A percentile compares a stretch with the other conserved stretches of the same genome.
Evolutionary conservation across 176 grass and related monocot species (phyloP).

Genomic region (Stipa capillata): DNA sequence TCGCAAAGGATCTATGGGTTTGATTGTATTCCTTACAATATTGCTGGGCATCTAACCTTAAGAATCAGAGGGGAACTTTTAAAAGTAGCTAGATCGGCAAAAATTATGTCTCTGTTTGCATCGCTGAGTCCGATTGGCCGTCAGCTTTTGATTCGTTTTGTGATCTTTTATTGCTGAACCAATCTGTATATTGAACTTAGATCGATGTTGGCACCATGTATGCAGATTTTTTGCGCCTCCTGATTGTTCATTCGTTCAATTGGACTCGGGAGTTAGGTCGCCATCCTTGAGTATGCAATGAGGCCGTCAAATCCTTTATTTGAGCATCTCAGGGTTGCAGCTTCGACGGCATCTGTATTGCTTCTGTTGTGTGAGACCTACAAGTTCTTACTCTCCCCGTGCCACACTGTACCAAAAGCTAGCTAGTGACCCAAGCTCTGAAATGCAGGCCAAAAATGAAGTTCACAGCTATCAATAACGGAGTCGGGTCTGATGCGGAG

Average conservation of each 20-base stretch:
- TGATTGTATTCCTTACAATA: conserved; percentile 15
- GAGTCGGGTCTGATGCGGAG: background rate
- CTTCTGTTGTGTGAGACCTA: too few relatives aligned
- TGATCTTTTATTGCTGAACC: background rate
- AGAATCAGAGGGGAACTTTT: background rate
- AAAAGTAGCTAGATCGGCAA: background rate
- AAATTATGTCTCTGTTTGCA: background rate
- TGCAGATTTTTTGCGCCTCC: too few relatives aligned
- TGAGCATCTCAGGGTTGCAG: background rate
- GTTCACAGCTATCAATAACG: too few relatives aligned
- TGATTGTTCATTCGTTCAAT: too few relatives aligned
- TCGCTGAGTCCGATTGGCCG: background rate
- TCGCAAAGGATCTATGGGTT: background rate
- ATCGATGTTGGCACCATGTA: background rate
- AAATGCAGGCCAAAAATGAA: too few relatives aligned
- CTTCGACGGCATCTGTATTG: too few relatives aligned
- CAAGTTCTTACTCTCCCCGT: too few relatives aligned
- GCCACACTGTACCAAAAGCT: too few relatives aligned
- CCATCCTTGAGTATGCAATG: background rate
- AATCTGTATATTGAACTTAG: background rate
- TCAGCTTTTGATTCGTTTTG: background rate
- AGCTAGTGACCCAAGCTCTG: too few relatives aligned
- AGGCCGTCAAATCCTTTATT: background rate
- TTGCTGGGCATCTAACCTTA: background rate
- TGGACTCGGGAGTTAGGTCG: too few relatives aligned